A percentile compares a stretch with the other conserved stretches of the same genome.
phyloP scores from a whole-genome alignment of 108 stramenopile species.

The Poteriospumella lacustris region DNA sequence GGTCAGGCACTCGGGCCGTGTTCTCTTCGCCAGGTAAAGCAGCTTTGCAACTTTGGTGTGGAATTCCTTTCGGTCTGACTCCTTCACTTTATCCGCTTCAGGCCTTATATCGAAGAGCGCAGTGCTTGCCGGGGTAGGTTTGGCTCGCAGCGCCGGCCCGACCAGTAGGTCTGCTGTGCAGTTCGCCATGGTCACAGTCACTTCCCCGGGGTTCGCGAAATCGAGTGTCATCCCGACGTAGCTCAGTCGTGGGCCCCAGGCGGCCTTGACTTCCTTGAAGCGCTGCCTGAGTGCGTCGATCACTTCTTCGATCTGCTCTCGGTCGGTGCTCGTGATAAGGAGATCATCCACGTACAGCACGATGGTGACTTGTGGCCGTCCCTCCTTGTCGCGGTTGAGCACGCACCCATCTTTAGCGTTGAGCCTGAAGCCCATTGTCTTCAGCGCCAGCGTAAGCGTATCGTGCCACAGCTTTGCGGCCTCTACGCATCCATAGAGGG shows the following conservation, averaged over 20 bases:
- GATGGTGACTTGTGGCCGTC: not conserved
- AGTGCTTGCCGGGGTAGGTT: not conserved
- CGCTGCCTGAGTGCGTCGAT: not conserved
- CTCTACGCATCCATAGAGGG: slow-evolving; percentile 10
- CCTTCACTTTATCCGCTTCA: not conserved
- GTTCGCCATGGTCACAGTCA: not conserved
- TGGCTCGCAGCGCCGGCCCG: not conserved
- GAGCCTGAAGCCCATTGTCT: not conserved
- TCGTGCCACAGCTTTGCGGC: not conserved
- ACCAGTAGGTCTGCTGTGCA: too few species aligned
- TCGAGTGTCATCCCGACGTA: slow-evolving; percentile 11
- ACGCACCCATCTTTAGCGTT: slow-evolving; percentile 15
- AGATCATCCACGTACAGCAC: slow-evolving; percentile 14
- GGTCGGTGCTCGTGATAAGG: not conserved
- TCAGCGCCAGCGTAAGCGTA: not conserved
- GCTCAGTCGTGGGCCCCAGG: not conserved
- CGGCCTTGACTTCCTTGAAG: not conserved
- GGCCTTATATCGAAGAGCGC: too few species aligned
- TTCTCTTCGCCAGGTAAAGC: not conserved
- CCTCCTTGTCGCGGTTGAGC: not conserved
- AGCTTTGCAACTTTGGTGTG: slow-evolving; percentile 11
- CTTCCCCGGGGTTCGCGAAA: not conserved
- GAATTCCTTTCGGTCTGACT: too few species aligned
- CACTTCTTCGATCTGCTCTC: not conserved
- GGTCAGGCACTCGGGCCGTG: not conserved